Evolutionary conservation across 257 asterid genomes (phyloP).

Genomic region (Solanum phureja): DNA sequence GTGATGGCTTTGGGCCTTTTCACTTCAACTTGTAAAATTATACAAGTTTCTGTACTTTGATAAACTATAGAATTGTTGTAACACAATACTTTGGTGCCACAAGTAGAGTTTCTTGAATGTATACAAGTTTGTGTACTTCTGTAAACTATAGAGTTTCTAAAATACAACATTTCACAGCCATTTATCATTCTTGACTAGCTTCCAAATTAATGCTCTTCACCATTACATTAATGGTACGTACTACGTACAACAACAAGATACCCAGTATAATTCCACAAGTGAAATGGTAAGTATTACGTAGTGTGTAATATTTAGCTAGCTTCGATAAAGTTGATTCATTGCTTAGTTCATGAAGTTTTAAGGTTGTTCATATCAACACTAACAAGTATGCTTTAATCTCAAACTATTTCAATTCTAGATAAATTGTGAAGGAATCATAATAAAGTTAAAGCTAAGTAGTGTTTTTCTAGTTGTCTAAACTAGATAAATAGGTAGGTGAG

Average conservation of each 20-base stretch:
- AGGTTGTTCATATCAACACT: background rate
- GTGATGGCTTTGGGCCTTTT: background rate
- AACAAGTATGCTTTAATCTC: background rate
- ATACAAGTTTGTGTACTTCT: background rate
- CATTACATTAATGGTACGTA: background rate
- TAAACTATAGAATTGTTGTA: background rate
- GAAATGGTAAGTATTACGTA: background rate
- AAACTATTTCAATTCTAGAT: background rate
- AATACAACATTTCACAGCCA: background rate
- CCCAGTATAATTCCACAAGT: background rate
- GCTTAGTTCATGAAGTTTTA: background rate
- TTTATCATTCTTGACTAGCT: background rate
- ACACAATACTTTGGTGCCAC: background rate
- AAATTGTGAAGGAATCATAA: background rate
- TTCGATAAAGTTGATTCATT: background rate
- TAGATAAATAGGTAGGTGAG: background rate
- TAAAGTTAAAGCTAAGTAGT: background rate
- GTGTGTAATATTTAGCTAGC: background rate
- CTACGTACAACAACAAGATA: background rate
- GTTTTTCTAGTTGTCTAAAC: background rate
- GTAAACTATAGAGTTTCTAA: background rate
- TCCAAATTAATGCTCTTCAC: background rate
- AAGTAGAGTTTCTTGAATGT: background rate
- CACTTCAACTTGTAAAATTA: background rate
- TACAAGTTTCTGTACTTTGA: background rate